These are phyloP conservation scores for Debaryomyces robertsiae DNA, from an alignment of 1,139 yeast species.

Conservation along the genomic window DNA sequence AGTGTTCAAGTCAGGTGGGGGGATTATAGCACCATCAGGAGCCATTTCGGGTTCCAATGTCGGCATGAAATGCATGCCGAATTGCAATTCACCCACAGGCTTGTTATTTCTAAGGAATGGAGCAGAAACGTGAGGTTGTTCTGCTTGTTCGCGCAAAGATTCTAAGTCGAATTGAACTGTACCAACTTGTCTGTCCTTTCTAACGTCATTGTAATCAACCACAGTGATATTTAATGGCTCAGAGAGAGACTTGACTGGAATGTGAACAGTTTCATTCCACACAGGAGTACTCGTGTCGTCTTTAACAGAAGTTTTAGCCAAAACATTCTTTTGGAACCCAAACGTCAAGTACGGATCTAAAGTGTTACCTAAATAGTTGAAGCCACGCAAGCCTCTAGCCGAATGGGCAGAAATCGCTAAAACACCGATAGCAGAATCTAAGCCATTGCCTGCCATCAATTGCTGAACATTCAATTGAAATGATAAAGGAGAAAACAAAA, in stretches of 20 bases:
- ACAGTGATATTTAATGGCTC: slow-evolving; percentile 77
- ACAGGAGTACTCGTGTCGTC: slow-evolving; percentile 68
- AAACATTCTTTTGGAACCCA: slow-evolving; percentile 57
- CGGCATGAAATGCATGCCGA: slow-evolving; percentile 76
- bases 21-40: slow-evolving; percentile 83
- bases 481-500: slow-evolving; percentile 84
- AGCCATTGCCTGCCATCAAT: slow-evolving; percentile 79
- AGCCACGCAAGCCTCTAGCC: slow-evolving; percentile 70
- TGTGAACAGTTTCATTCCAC: slow-evolving; percentile 79
- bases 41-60: slow-evolving; percentile 72
- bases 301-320: slow-evolving; percentile 69
- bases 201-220: slow-evolving; percentile 72
- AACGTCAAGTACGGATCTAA: slow-evolving; percentile 87
- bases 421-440: slow-evolving; percentile 85
- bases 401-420: slow-evolving; percentile 66
- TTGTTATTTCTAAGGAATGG: slow-evolving; percentile 77
- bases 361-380: slow-evolving; percentile 71
- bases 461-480: slow-evolving; percentile 92
- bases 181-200: slow-evolving; percentile 84
- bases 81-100: slow-evolving; percentile 72
- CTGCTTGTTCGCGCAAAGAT: slow-evolving; percentile 56
- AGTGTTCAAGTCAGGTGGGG: slow-evolving; percentile 91
- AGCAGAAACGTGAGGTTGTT: slow-evolving; percentile 53
- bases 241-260: slow-evolving; percentile 72
- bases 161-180: slow-evolving; percentile 75